Evolutionary conservation across 148 eudicot genomes (phyloP).

Genomic region (Vaccinium myrtillus): DNA sequence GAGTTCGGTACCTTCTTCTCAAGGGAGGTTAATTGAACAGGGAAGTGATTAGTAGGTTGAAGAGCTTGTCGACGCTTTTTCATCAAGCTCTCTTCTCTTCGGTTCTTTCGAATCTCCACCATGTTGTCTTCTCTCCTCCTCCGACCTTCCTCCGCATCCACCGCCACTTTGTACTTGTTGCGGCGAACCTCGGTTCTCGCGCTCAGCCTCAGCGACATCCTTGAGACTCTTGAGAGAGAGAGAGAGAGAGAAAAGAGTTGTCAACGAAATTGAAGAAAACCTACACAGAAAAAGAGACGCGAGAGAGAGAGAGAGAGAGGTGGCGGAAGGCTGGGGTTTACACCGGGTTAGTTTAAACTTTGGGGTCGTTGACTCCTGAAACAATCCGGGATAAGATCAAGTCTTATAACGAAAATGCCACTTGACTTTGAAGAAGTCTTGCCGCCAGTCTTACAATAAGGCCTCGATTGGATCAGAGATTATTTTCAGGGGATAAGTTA

Average conservation of each 20-base stretch:
- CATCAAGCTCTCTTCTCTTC: conserved; percentile 35
- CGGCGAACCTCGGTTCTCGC: conserved; percentile 34
- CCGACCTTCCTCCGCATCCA: conserved; percentile 43
- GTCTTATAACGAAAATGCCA: neutral
- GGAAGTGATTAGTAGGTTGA: conserved; percentile 13
- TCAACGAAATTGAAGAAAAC: too few relatives aligned
- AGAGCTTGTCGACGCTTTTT: conserved; percentile 40
- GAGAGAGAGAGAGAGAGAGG: neutral
- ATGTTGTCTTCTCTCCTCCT: conserved; percentile 43
- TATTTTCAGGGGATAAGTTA: too few relatives aligned
- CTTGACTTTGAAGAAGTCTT: neutral
- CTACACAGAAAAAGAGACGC: too few relatives aligned
- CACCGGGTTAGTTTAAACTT: neutral
- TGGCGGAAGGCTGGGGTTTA: neutral
- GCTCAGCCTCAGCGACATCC: conserved; percentile 35
- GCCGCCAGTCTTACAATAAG: too few relatives aligned
- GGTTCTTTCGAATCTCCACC: conserved; percentile 41
- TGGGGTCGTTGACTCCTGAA: neutral
- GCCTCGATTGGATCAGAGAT: too few relatives aligned
- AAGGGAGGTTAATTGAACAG: conserved; percentile 16
- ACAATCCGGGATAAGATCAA: neutral
- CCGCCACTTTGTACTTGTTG: conserved; percentile 36
- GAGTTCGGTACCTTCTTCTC: conserved; percentile 28
- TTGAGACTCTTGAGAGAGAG: neutral
- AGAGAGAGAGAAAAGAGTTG: too few relatives aligned